Percentiles rank a stretch among this genome's conserved stretches.
Evolutionary conservation across 2,329 filamentous ascomycete species (phyloP).

Genomic region (Pezizomycotina sp.): DNA sequence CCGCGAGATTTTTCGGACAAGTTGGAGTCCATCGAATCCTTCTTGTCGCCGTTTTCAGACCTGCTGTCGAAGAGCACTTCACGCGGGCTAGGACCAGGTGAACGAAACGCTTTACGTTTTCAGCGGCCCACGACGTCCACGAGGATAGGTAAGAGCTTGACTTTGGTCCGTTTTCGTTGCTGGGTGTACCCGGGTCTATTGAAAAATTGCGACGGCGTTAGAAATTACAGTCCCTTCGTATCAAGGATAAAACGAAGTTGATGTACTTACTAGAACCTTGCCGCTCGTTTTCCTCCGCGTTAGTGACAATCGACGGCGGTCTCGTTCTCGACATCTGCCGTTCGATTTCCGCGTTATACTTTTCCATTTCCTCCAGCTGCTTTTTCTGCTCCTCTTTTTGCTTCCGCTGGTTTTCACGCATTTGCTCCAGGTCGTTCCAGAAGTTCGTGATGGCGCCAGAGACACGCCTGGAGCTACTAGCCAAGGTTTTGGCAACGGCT

Average conservation of each 20-base stretch:
- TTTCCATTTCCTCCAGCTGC: slow-evolving; percentile 40
- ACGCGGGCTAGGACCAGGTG: too few species aligned
- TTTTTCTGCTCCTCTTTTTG: slow-evolving; percentile 45
- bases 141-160: slow-evolving; percentile 47
- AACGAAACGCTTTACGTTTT: too few species aligned
- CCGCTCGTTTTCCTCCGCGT: slow-evolving; percentile 4
- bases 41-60: too few species aligned
- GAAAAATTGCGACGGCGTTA: background rate
- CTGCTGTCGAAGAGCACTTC: too few species aligned
- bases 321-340: slow-evolving; percentile 11
- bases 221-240: too few species aligned
- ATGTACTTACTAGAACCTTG: background rate
- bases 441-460: slow-evolving; percentile 73
- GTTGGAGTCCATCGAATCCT: too few species aligned
- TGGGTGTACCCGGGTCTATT: too few species aligned
- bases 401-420: slow-evolving; percentile 50
- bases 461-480: slow-evolving; percentile 73
- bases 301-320: background rate
- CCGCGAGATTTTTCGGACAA: too few species aligned
- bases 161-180: slow-evolving; percentile 23
- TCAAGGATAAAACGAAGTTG: too few species aligned
- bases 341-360: slow-evolving; percentile 33
- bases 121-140: slow-evolving; percentile 54
- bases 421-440: slow-evolving; percentile 85
- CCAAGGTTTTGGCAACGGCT: slow-evolving; percentile 73